phyloP scores from a whole-genome alignment of 495 filamentous ascomycete genomes.

The Zalerion maritima region DNA sequence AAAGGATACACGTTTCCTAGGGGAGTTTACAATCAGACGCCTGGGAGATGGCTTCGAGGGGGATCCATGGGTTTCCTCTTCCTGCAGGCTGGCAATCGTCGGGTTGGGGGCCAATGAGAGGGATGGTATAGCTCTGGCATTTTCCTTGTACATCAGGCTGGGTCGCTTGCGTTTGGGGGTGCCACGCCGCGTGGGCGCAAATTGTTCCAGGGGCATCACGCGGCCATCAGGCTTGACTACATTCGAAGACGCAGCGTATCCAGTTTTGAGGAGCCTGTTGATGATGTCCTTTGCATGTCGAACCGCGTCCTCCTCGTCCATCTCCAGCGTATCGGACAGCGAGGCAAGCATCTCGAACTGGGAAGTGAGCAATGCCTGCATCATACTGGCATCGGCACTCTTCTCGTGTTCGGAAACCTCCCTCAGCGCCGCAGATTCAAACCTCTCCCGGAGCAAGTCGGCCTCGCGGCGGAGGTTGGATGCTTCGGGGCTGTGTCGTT shows the following conservation, averaged over 20 bases:
- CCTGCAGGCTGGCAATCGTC: constrained; percentile 17
- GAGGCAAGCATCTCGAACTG: constrained; percentile 84
- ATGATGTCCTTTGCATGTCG: constrained; percentile 68
- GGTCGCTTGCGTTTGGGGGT: constrained; percentile 66
- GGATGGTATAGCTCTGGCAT: constrained; percentile 18
- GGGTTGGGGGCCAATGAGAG: constrained; percentile 22
- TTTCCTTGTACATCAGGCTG: constrained; percentile 15
- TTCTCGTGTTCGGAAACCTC: constrained; percentile 78
- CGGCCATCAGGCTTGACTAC: constrained; percentile 84
- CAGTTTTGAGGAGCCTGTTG: constrained; percentile 59
- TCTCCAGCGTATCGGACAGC: constrained; percentile 61
- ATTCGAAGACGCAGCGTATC: constrained; percentile 55
- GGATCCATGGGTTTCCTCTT: constrained; percentile 24
- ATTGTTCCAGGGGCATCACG: constrained; percentile 43
- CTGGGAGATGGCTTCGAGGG: constrained; percentile 65
- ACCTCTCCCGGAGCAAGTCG: constrained; percentile 65
- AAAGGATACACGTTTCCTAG: constrained; percentile 68
- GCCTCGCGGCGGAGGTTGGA: constrained; percentile 65
- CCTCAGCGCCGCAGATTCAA: constrained; percentile 65
- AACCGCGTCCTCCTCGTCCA: constrained; percentile 72
- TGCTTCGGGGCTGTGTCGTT: constrained; percentile 54
- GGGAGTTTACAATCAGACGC: constrained; percentile 47
- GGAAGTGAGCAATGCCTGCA: constrained; percentile 71
- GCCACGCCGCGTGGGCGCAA: constrained; percentile 51
- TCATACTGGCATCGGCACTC: constrained; percentile 54